These are phyloP conservation scores for Penicillium riverlandense DNA, from an alignment of 495 filamentous ascomycete genomes.

Conservation along the genomic window DNA sequence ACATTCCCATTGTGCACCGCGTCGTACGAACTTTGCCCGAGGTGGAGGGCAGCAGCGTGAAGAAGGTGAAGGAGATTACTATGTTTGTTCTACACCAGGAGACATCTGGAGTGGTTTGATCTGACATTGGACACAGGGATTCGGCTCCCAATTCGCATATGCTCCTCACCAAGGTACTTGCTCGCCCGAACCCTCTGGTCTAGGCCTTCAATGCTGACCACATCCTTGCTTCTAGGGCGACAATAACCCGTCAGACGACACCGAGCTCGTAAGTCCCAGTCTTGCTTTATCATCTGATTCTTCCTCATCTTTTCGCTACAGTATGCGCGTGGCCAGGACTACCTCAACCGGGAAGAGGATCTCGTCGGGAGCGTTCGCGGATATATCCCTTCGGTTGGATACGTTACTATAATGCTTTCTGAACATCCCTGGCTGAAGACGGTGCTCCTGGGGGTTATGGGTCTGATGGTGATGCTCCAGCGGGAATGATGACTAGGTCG, in stretches of 20 bases:
- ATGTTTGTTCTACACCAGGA: slow-evolving; percentile 14
- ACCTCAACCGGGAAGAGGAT: slow-evolving; percentile 73
- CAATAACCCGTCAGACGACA: slow-evolving; percentile 92
- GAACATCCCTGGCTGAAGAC: slow-evolving; percentile 98
- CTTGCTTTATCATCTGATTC: not conserved
- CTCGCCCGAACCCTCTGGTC: not conserved
- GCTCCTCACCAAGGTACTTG: slow-evolving; percentile 71
- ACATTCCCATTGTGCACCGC: slow-evolving; percentile 21
- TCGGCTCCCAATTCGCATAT: slow-evolving; percentile 20
- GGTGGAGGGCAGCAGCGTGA: slow-evolving; percentile 35
- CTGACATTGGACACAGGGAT: slow-evolving; percentile 11
- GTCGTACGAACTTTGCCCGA: slow-evolving; percentile 50
- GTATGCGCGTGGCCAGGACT: slow-evolving; percentile 77
- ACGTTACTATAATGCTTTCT: slow-evolving; percentile 92
- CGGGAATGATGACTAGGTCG: slow-evolving; percentile 51
- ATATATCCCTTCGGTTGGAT: slow-evolving; percentile 94
- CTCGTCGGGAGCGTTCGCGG: slow-evolving; percentile 90
- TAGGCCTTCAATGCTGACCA: not conserved
- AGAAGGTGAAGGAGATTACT: slow-evolving; percentile 32
- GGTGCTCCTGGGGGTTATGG: slow-evolving; percentile 90
- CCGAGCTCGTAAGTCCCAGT: slow-evolving; percentile 51
- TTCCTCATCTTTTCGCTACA: not conserved
- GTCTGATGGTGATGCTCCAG: slow-evolving; percentile 86
- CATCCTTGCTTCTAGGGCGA: slow-evolving; percentile 48
- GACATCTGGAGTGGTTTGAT: not conserved